phyloP scores from a whole-genome alignment of 805 yeast genomes.

The Naumovozyma baii region DNA sequence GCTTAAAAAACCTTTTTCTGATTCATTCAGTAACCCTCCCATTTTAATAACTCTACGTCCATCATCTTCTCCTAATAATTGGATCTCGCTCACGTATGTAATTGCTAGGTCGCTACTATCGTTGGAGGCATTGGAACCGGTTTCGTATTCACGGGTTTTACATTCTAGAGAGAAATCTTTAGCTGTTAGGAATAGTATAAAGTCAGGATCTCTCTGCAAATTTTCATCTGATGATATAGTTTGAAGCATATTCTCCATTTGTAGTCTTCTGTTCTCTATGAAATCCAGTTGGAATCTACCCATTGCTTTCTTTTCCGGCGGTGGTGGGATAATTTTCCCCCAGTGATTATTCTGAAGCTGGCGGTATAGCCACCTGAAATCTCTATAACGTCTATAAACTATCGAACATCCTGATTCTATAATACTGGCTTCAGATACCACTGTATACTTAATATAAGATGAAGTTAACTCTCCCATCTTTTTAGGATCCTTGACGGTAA shows the following conservation, averaged over 20 bases:
- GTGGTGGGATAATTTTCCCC: conserved; percentile 88
- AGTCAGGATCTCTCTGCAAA: conserved; percentile 65
- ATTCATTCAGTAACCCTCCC: conserved; percentile 38
- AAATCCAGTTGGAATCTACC: conserved; percentile 89
- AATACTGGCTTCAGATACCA: conserved; percentile 45
- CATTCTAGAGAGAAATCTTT: conserved; percentile 60
- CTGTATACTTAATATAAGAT: conserved; percentile 81
- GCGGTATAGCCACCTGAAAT: conserved; percentile 89
- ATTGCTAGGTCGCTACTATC: conserved; percentile 34
- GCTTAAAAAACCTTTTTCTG: conserved; percentile 57
- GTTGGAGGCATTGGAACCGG: conserved; percentile 43
- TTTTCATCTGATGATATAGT: conserved; percentile 51
- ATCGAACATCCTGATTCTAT: conserved; percentile 35
- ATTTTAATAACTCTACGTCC: conserved; percentile 19
- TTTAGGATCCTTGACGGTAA: conserved; percentile 80
- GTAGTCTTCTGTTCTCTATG: conserved; percentile 73
- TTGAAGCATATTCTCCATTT: conserved; percentile 75
- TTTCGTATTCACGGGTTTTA: conserved; percentile 54
- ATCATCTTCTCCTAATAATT: conserved; percentile 28
- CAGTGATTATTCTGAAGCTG: conserved; percentile 81
- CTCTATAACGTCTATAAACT: conserved; percentile 81
- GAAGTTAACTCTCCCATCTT: conserved; percentile 85
- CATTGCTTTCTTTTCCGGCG: conserved; percentile 87
- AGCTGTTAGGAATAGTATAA: conserved; percentile 66
- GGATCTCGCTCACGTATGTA: conserved; percentile 26